Base-by-base conservation (phyloP, 2,329 filamentous ascomycete species). In the Sporothrix sp. region DNA sequence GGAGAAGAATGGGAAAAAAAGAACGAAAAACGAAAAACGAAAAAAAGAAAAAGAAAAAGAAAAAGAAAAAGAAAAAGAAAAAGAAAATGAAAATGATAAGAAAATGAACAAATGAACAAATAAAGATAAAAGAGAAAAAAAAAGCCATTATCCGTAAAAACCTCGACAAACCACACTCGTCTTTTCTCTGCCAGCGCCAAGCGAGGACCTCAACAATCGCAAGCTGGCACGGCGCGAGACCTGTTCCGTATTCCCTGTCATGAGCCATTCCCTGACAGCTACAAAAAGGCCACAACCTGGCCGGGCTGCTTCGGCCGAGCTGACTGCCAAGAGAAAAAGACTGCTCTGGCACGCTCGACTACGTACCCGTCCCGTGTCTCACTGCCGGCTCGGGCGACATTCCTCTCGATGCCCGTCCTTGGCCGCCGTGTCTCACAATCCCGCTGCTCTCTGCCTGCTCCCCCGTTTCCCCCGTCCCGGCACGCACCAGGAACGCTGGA, bases 361-460 rank as follows among this genome's bases (percentile, higher is more conserved):
- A n/a, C n/a, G n/a, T n/a, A n/a, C 11, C 16, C 2, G 27, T 32
- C 4, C 14, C 27, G 32, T 27, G 5, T 11, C 27, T 1, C 14
- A 11, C 23, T n/a, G n/a, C 20, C 18, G 25, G 7, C 14, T 33
- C 14, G 25, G n/a, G 27, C 40, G 40, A 18, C 27, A 43, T 43
- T 44, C 40, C 40, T 43, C 33, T 18, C 18, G 18, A 33, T 33
- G 42, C 18, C 42, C 18, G 42, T 44, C 23, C 20, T 4, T 47
- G 44, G 37, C 43, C 37, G 32, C 28, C 21, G 27, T 38, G 7
- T 28, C 20, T 28, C 44, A 28, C n/a, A 8, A 33, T 35, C n/a
- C 30, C 43, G 42, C 28, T 44, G 16, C 27, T 43, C 39, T 43
- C 30, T 43, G 28, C 18, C 25, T 43, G 39, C 28, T 43, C 39